Base-by-base conservation (phyloP, 2,329 filamentous ascomycete species). In the Hymenoscyphus fraxineus region DNA sequence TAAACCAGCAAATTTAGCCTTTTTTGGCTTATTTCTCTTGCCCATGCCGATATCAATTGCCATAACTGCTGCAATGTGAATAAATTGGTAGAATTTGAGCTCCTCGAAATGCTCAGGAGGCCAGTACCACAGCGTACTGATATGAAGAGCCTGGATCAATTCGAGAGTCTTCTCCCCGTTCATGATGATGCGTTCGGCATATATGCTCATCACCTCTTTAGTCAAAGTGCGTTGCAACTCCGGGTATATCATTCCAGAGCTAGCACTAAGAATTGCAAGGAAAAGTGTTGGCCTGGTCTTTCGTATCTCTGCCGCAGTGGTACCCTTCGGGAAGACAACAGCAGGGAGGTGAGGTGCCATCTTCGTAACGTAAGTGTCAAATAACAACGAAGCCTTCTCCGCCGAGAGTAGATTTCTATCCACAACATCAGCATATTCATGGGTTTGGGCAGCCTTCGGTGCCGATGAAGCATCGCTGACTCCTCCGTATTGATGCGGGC, bases 271-370 rank as follows among this genome's bases (percentile, higher is more conserved):
- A 70, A 92, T 80, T 38, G 89, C 82, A n/a, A 91, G 80, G 71
- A 92, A 92, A 9, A 93, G 79, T 1, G 85, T 80, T 1, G 90
- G 90, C 72, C 85, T 88, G 1, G 80, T 77, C 67, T 79, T 78
- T 58, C 87, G 82, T 61, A 90, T 75, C 64, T 87, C 82, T 12
- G 80, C 78, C 5, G 81, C 82, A 2, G 83, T 84, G 56, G 80
- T 83, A 54, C 78, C 79, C 0, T 80, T 73, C 0, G 85, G 80
- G 64, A 90, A 86, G 32, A 88, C 79, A 19, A 90, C 84, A 1
- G 83, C 82, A 0, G 88, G 88, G 61, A 89, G 80, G 67, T 89
- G 87, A 1, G 78, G 79, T 19, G 81, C 79, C 83, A 90, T 88
- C 58, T 82, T 78, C 15, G 82, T 80, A 44, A 80, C 83, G 74